These are phyloP conservation scores for Aspergillus fijiensis DNA, from an alignment of 2,329 filamentous ascomycete species.

Conservation along the genomic window DNA sequence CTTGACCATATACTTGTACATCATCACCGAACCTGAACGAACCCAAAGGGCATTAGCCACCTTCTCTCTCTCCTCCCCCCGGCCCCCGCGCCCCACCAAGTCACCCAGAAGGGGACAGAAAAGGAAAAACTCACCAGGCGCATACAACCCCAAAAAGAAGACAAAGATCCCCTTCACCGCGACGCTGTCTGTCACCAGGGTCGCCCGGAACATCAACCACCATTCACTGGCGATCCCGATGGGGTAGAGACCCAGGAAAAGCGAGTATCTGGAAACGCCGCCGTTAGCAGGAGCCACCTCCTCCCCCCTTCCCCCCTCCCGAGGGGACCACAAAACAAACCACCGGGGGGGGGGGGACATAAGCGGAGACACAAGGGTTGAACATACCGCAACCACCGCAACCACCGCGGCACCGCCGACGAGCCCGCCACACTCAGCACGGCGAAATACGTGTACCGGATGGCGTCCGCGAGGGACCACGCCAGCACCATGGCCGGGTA, in stretches of 20 bases:
- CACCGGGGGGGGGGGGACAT: no score
- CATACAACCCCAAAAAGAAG: constrained; percentile 30
- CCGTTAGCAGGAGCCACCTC: no score
- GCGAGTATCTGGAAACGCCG: constrained; percentile 24
- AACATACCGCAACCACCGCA: constrained; percentile 20
- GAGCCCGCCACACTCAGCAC: constrained; percentile 19
- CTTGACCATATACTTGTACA: constrained; percentile 34
- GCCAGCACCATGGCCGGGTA: constrained; percentile 29
- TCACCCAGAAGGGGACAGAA: neutral
- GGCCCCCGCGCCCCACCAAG: neutral
- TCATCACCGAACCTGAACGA: constrained; percentile 28
- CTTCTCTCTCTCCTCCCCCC: no score
- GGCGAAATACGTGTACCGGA: constrained; percentile 30
- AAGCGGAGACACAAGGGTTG: neutral
- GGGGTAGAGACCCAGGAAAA: constrained; percentile 30
- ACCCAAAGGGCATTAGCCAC: neutral
- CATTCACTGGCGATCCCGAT: constrained; percentile 31
- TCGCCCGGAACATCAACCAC: constrained; percentile 31
- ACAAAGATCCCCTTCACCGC: constrained; percentile 21
- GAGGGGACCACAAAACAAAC: neutral
- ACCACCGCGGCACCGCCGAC: constrained; percentile 22
- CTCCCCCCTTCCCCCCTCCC: no score
- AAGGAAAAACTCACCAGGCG: constrained; percentile 23
- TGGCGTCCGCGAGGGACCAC: constrained; percentile 28
- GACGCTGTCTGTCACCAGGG: constrained; percentile 10